A percentile compares a stretch with the other conserved stretches of the same genome.
Evolutionary conservation across 2,329 filamentous ascomycete genomes (phyloP).

Genomic region (Aspergillus sp.): DNA sequence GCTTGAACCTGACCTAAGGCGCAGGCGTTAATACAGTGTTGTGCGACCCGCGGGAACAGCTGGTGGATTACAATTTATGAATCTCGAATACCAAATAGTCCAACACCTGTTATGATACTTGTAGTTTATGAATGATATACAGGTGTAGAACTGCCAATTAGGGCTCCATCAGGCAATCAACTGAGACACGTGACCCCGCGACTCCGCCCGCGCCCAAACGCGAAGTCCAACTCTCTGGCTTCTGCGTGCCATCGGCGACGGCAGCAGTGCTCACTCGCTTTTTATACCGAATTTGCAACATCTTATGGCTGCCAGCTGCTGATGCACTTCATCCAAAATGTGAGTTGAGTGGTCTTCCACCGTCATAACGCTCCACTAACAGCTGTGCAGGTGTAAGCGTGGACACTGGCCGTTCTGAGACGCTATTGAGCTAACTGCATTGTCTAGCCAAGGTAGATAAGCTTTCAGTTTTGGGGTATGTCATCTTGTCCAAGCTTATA

Average conservation of each 20-base stretch:
- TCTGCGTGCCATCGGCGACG: neutral
- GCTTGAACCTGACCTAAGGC: neutral
- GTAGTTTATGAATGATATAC: too few relatives aligned
- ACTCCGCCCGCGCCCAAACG: constrained; percentile 9
- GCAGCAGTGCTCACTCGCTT: neutral
- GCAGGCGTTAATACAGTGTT: neutral
- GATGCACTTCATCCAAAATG: constrained; percentile 1
- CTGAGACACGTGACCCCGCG: constrained; percentile 9
- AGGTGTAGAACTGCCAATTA: too few relatives aligned
- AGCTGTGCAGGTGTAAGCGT: constrained; percentile 23
- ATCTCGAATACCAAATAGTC: too few relatives aligned
- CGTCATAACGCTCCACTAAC: constrained; percentile 1
- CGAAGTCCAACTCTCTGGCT: constrained; percentile 7
- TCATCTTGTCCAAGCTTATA: constrained; percentile 1
- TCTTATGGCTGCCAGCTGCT: neutral
- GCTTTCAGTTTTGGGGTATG: constrained; percentile 68
- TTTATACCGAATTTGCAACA: neutral
- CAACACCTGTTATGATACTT: too few relatives aligned
- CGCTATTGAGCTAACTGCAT: neutral
- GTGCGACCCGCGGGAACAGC: neutral
- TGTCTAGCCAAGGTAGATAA: constrained; percentile 71
- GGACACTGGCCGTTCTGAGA: neutral
- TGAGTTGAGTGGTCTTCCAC: constrained; percentile 4
- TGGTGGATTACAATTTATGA: too few relatives aligned
- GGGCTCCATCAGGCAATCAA: constrained; percentile 1